Conservation (phyloP, 495 filamentous ascomycete species). For the Talaromyces stipitatus region DNA sequence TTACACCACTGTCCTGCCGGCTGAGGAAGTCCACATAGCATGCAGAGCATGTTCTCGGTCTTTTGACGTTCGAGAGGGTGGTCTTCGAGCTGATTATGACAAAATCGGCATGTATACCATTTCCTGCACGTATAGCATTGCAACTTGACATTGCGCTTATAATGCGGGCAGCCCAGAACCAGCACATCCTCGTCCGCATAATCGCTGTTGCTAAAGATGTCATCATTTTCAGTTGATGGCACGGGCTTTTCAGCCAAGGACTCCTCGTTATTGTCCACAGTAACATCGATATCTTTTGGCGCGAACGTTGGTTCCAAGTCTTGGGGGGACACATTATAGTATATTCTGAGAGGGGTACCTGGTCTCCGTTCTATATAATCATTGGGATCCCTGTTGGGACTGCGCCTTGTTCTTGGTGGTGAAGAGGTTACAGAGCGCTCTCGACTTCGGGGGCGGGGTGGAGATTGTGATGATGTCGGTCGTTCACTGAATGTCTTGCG, state of each 20-base stretch:
- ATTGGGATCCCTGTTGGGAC: slow-evolving; percentile 20
- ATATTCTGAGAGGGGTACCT: slow-evolving; percentile 33
- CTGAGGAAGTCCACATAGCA: slow-evolving; percentile 87
- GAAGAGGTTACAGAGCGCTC: slow-evolving; percentile 27
- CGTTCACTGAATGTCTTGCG: slow-evolving; percentile 24
- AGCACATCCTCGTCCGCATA: slow-evolving; percentile 29
- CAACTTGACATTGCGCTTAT: slow-evolving; percentile 90
- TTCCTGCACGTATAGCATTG: slow-evolving; percentile 82
- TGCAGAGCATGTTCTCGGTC: slow-evolving; percentile 95
- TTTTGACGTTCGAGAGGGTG: slow-evolving; percentile 73
- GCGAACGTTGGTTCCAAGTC: slow-evolving; percentile 69
- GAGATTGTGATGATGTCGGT: slow-evolving; percentile 20
- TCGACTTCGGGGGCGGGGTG: slow-evolving; percentile 25
- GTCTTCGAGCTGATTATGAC: slow-evolving; percentile 81
- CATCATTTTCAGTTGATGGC: slow-evolving; percentile 32
- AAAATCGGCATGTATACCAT: slow-evolving; percentile 96
- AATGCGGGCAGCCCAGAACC: slow-evolving; percentile 79
- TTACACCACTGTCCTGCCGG: slow-evolving; percentile 69
- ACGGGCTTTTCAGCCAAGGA: slow-evolving; percentile 22
- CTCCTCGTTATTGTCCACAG: not conserved
- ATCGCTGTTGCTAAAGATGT: slow-evolving; percentile 26
- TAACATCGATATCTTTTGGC: slow-evolving; percentile 21
- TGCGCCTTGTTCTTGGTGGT: slow-evolving; percentile 18
- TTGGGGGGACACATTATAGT: slow-evolving; percentile 59
- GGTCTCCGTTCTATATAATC: slow-evolving; percentile 24